Conservation (phyloP, 768 basidiomycete species). For the Coprinopsis marcescibilis region DNA sequence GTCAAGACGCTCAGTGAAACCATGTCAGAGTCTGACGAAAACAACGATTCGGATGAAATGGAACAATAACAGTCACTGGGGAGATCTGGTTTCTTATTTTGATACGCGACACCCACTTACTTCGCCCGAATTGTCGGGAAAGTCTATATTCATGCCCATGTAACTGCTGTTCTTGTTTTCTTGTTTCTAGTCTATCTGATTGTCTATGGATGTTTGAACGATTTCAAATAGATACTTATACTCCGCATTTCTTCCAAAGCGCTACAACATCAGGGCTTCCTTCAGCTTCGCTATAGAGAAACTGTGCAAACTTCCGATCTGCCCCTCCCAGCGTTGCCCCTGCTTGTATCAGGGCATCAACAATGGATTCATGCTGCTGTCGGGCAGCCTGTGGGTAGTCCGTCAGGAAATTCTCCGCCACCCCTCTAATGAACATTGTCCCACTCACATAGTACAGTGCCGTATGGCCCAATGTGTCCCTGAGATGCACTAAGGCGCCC, state of each 20-base stretch:
- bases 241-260: constrained; percentile 56
- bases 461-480: constrained; percentile 78
- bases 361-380: constrained; percentile 56
- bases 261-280: constrained; percentile 29
- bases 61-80: constrained; percentile 15
- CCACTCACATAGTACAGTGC: constrained; percentile 70
- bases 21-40: constrained; percentile 30
- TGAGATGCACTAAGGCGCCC: constrained; percentile 77
- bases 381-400: constrained; percentile 71
- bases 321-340: constrained; percentile 70
- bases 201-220: background rate
- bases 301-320: constrained; percentile 55
- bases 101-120: constrained; percentile 6
- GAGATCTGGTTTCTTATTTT: no score
- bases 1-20: constrained; percentile 53
- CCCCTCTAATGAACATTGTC: background rate
- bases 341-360: constrained; percentile 60
- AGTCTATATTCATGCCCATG: no score
- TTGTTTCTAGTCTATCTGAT: background rate
- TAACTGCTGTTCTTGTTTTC: background rate
- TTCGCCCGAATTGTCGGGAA: no score
- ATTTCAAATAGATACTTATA: constrained; percentile 6
- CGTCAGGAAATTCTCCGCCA: no score
- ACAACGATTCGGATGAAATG: constrained; percentile 20
- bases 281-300: constrained; percentile 34